Conservation (phyloP, 1,284 basidiomycete genomes). For the Leccinum griseonigrum region DNA sequence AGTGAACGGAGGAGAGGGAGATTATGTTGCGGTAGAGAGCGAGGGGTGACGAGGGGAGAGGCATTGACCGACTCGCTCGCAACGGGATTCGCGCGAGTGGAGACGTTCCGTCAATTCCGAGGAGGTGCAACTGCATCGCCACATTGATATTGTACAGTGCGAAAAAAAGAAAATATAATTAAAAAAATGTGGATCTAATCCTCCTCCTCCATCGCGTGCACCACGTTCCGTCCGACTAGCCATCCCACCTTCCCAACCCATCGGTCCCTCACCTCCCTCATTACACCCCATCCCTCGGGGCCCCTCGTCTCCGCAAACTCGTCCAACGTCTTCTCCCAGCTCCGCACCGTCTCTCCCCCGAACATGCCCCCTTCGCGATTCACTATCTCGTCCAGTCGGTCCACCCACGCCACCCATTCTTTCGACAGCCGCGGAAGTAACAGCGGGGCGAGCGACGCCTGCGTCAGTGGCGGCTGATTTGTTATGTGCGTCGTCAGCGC, state of each 20-base stretch:
- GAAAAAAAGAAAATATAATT: background rate
- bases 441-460: constrained; percentile 52
- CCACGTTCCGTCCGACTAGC: constrained; percentile 59
- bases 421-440: constrained; percentile 59
- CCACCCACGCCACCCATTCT: constrained; percentile 79
- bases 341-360: constrained; percentile 60
- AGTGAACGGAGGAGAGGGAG: constrained; percentile 31
- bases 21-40: constrained; percentile 48
- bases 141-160: constrained; percentile 3
- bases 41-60: constrained; percentile 23
- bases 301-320: constrained; percentile 55
- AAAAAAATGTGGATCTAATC: constrained; percentile 2
- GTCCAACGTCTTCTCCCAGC: constrained; percentile 68
- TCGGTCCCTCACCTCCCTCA: constrained; percentile 60
- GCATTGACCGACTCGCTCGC: constrained; percentile 1
- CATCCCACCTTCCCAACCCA: constrained; percentile 77
- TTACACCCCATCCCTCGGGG: constrained; percentile 45
- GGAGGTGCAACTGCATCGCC: constrained; percentile 23
- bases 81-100: constrained; percentile 1
- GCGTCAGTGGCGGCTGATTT: constrained; percentile 62
- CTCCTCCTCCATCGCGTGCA: constrained; percentile 58
- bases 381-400: constrained; percentile 61
- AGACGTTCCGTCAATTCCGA: constrained; percentile 21
- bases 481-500: constrained; percentile 66
- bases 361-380: constrained; percentile 79